These are phyloP conservation scores for Ceratopteris richardii DNA, from an alignment of 75 land plant species.

Conservation along the genomic window DNA sequence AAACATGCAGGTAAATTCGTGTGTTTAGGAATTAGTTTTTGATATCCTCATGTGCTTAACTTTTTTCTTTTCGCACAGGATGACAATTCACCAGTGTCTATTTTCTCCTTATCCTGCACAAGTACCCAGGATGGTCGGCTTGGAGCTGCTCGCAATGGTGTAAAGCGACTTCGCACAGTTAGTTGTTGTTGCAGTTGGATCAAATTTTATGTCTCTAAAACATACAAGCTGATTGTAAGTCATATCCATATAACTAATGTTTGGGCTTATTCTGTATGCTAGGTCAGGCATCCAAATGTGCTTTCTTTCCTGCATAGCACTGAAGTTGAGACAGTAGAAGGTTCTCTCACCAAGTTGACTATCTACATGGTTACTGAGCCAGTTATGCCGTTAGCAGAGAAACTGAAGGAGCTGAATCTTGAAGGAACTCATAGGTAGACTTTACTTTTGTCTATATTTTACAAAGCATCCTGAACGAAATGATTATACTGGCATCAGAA, in stretches of 20 bases:
- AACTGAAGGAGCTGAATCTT: conserved; percentile 80
- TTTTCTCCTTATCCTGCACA: conserved; percentile 76
- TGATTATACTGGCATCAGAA: too few species aligned
- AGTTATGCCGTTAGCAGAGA: conserved; percentile 92
- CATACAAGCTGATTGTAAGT: not conserved
- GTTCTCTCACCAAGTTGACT: conserved; percentile 49
- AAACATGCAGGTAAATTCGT: too few species aligned
- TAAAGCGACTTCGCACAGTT: conserved; percentile 92
- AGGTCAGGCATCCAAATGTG: conserved; percentile 99
- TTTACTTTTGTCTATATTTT: not conserved
- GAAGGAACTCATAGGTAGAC: conserved; percentile 85
- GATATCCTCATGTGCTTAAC: too few species aligned
- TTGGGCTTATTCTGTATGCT: conserved; percentile 1
- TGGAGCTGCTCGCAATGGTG: conserved; percentile 93
- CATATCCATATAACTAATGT: too few species aligned
- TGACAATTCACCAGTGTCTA: conserved; percentile 79
- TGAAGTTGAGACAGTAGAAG: conserved; percentile 74
- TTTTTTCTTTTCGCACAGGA: too few species aligned
- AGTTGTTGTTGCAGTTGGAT: conserved; percentile 7
- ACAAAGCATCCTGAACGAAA: too few species aligned
- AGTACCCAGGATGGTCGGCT: conserved; percentile 84
- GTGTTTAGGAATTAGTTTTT: too few species aligned
- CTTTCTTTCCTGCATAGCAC: conserved; percentile 89
- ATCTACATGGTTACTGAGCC: conserved; percentile 97
- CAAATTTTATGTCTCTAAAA: not conserved